Evolutionary conservation across 208 protist species (phyloP).

Genomic region (Wallacemonas sp.): DNA sequence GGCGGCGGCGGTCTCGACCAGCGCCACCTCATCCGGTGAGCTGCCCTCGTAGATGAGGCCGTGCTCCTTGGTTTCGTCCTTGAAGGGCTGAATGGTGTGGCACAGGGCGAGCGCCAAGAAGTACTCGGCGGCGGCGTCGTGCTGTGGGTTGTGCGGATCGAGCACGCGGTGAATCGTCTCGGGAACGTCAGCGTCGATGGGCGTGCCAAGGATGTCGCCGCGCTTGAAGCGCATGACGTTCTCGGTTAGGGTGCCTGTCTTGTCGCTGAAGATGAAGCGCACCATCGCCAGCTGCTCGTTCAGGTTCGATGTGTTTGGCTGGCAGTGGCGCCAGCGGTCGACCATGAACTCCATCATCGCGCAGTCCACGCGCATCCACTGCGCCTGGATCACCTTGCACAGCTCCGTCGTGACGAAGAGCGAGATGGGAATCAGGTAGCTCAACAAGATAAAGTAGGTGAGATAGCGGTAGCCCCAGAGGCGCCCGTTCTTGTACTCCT

Average conservation of each 20-base stretch:
- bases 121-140: slow-evolving; percentile 56
- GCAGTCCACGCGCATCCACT: slow-evolving; percentile 85
- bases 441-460: slow-evolving; percentile 91
- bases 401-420: slow-evolving; percentile 93
- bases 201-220: slow-evolving; percentile 65
- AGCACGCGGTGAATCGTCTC: slow-evolving; percentile 29
- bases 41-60: slow-evolving; percentile 87
- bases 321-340: slow-evolving; percentile 66
- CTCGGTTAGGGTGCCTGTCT: slow-evolving; percentile 93
- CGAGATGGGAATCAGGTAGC: slow-evolving; percentile 91
- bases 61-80: slow-evolving; percentile 27
- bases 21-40: slow-evolving; percentile 93
- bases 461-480: slow-evolving; percentile 81
- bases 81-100: slow-evolving; percentile 88
- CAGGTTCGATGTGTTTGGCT: slow-evolving; percentile 88
- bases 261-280: slow-evolving; percentile 91
- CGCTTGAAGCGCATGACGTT: slow-evolving; percentile 90
- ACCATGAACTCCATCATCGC: slow-evolving; percentile 85
- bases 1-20: slow-evolving; percentile 80
- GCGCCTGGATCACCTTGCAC: slow-evolving; percentile 89
- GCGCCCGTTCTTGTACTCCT: slow-evolving; percentile 28
- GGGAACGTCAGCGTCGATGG: slow-evolving; percentile 53
- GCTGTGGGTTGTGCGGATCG: slow-evolving; percentile 24
- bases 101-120: slow-evolving; percentile 81
- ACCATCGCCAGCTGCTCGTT: slow-evolving; percentile 92